Evolutionary conservation across 179 eudicot genomes (phyloP), one percentile per base, ranked within the genome.

Genomic region (Heliamphora pulchella): DNA sequence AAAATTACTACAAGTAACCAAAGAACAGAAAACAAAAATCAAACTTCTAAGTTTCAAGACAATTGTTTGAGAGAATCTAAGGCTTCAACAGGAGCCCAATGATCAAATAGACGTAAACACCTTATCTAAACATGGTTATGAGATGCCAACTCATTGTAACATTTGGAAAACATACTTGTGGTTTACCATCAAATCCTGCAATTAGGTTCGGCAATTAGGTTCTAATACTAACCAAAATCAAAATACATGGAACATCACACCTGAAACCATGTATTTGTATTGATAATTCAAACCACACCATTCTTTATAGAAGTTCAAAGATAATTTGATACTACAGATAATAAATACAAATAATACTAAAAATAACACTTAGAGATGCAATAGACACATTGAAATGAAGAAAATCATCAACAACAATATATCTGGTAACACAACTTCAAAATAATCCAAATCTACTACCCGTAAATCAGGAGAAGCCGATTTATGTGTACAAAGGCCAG

Each of bases 401-500:
- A 64, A 46, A 39, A 13, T 13, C 71, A 5, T 63, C 13, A 6
- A 47, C 20, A 22, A 22, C 58, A 63, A 63, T 14, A 77, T 6
- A 77, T 7, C 71, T n/a, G 44, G 18, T 10, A 64, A 64, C 59
- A 47, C 43, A 63, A 10, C 59, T 9, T 77, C 4, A 77, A 20
- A 61, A 20, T 13, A 18, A 63, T 61, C 57, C 22, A 63, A 47
- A 47, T 18, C 46, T 63, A 8, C 47, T 51, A 46, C 57, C 68
- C 39, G 59, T 46, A 77, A 31, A 64, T 50, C 6, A 63, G 48
- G 51, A 75, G 47, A n/a, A 15, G 51, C 41, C 47, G 9, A 71
- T 47, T 64, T 54, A 92, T 10, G 92, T 83, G 75, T 90, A 95
- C 73, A 93, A 82, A 31, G 98, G 94, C 84, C 89, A 87, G 81